A percentile compares a stretch with the other conserved stretches of the same genome.
Evolutionary conservation across 495 filamentous ascomycete genomes (phyloP).

Genomic region (Daldinia loculata): DNA sequence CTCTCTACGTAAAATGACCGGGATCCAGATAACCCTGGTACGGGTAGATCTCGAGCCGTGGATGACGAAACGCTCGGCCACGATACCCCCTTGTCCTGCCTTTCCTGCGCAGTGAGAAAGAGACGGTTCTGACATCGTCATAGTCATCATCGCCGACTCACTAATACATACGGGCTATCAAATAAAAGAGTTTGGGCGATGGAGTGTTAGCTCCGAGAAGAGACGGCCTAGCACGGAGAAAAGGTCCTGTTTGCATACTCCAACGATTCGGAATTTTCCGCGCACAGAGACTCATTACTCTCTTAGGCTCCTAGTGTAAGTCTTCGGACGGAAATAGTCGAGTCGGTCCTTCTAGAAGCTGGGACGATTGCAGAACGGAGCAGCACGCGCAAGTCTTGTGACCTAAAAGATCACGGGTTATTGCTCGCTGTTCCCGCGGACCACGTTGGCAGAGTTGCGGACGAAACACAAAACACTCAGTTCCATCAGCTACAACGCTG

Average conservation of each 20-base stretch:
- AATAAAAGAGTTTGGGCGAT: slow-evolving; percentile 23
- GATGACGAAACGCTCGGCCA: slow-evolving; percentile 44
- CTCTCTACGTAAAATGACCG: slow-evolving; percentile 27
- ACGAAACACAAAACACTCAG: slow-evolving; percentile 41
- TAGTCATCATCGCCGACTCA: slow-evolving; percentile 15
- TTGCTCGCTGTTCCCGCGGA: slow-evolving; percentile 23
- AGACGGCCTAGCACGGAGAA: slow-evolving; percentile 10
- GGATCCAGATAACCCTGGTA: slow-evolving; percentile 30
- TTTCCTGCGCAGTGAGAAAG: slow-evolving; percentile 26
- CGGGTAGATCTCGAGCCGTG: slow-evolving; percentile 44
- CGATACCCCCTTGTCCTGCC: slow-evolving; percentile 38
- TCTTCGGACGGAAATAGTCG: slow-evolving; percentile 35
- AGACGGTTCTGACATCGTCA: slow-evolving; percentile 8
- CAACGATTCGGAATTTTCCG: slow-evolving; percentile 3
- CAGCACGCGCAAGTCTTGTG: slow-evolving; percentile 35
- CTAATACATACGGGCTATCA: slow-evolving; percentile 6
- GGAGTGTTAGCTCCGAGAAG: slow-evolving; percentile 9
- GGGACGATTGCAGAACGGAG: slow-evolving; percentile 34
- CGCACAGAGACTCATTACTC: slow-evolving; percentile 14
- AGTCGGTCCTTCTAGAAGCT: slow-evolving; percentile 42
- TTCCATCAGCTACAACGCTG: slow-evolving; percentile 43
- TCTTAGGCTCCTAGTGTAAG: slow-evolving; percentile 10
- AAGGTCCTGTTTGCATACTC: slow-evolving; percentile 24
- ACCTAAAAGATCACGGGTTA: slow-evolving; percentile 30
- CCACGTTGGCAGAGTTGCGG: slow-evolving; percentile 36